phyloP scores from a whole-genome alignment of 495 filamentous ascomycete genomes.

The Aspergillus cristatus region DNA sequence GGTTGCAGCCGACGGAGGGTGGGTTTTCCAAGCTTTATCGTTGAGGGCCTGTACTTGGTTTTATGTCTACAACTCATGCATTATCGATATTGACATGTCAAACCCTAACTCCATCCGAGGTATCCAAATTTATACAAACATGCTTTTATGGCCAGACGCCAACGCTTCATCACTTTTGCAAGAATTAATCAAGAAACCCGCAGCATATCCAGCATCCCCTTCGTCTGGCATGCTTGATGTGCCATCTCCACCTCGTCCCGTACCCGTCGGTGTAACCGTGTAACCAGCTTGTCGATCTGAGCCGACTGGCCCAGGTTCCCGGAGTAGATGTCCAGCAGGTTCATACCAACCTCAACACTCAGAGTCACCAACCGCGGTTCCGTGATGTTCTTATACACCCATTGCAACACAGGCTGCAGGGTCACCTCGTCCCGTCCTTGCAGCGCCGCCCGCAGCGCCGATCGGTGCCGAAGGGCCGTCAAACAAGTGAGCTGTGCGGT shows the following conservation, averaged over 20 bases:
- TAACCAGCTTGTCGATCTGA: constrained; percentile 60
- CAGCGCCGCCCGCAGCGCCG: constrained; percentile 73
- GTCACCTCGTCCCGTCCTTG: constrained; percentile 72
- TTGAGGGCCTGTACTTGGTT: too few relatives aligned
- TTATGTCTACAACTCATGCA: too few relatives aligned
- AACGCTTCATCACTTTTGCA: constrained; percentile 12
- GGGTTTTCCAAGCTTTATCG: constrained; percentile 63
- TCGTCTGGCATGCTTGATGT: constrained; percentile 66
- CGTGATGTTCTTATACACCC: constrained; percentile 67
- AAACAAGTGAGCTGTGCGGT: constrained; percentile 65
- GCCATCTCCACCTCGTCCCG: constrained; percentile 69
- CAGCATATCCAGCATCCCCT: constrained; percentile 79
- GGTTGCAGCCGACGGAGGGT: constrained; percentile 73
- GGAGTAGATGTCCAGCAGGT: constrained; percentile 79
- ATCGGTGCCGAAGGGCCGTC: constrained; percentile 77
- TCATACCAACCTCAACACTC: constrained; percentile 68
- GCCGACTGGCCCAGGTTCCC: constrained; percentile 65
- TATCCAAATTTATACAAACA: constrained; percentile 11
- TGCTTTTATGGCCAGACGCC: constrained; percentile 13
- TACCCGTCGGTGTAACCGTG: constrained; percentile 56
- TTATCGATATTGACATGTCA: constrained; percentile 1
- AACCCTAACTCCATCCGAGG: constrained; percentile 14
- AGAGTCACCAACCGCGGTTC: constrained; percentile 70
- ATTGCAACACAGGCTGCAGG: constrained; percentile 72
- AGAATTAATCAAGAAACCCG: constrained; percentile 27